A percentile compares a stretch with the other conserved stretches of the same genome.
Conservation (phyloP, 2,329 filamentous ascomycete genomes). For the Pseudopyrenochaeta lycopersici region DNA sequence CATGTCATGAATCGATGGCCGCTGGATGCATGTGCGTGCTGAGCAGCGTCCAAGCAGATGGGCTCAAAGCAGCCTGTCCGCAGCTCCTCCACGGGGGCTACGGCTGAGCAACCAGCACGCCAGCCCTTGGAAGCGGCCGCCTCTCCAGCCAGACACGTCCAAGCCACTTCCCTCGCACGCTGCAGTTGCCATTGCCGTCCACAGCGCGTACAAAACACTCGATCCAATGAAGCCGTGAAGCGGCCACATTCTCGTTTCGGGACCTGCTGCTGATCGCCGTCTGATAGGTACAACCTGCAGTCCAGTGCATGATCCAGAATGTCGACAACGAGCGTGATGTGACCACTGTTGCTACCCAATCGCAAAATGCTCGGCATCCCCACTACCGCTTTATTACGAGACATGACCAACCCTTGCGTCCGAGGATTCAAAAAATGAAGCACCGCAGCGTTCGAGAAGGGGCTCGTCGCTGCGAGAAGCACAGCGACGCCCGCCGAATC, state of each 20-base stretch:
- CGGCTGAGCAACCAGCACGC: conserved; percentile 1
- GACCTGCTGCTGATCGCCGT: conserved; percentile 18
- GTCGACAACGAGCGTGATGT: conserved; percentile 21
- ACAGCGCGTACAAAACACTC: conserved; percentile 42
- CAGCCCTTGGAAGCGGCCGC: conserved; percentile 5
- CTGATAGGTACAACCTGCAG: conserved; percentile 30
- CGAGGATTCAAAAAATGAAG: conserved; percentile 22
- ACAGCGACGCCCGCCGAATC: conserved; percentile 1
- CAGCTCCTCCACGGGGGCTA: background rate
- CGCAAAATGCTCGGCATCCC: conserved; percentile 25
- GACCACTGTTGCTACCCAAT: conserved; percentile 28
- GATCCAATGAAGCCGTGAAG: conserved; percentile 32
- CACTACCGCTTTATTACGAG: conserved; percentile 22
- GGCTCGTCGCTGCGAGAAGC: background rate
- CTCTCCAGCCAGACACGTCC: conserved; percentile 9
- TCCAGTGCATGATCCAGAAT: conserved; percentile 37
- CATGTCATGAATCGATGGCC: too few species aligned
- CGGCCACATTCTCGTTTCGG: conserved; percentile 29
- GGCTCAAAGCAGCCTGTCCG: conserved; percentile 1
- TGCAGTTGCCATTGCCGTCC: conserved; percentile 20
- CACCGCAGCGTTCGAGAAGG: conserved; percentile 9
- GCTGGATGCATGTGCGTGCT: too few species aligned
- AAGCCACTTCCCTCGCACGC: conserved; percentile 32
- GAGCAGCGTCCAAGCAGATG: too few species aligned
- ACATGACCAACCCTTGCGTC: conserved; percentile 33